Evolutionary conservation across 1,284 basidiomycete genomes (phyloP).

Genomic region (Puccinia coronata): DNA sequence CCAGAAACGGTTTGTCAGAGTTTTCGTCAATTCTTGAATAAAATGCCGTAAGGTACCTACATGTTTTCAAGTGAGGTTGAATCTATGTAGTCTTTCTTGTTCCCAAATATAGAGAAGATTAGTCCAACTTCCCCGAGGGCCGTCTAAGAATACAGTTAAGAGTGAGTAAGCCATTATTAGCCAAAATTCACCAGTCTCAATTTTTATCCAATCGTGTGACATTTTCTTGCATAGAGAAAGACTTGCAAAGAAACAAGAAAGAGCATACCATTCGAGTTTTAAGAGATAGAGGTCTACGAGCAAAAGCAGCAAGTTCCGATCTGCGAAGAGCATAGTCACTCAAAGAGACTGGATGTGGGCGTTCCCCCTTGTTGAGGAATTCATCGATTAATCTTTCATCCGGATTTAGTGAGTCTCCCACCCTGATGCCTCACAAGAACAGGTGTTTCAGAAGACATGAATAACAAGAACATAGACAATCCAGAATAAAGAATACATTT

Average conservation of each 20-base stretch:
- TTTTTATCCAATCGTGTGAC: neutral
- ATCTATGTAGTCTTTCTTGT: slow-evolving; percentile 9
- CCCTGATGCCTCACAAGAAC: neutral
- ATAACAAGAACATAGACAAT: no score
- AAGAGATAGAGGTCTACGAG: neutral
- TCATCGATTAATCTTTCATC: slow-evolving; percentile 5
- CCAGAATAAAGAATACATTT: neutral
- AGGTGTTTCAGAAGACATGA: no score
- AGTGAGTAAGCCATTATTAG: neutral
- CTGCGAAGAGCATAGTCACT: slow-evolving; percentile 23
- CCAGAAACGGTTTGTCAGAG: neutral
- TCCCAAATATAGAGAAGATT: slow-evolving; percentile 7
- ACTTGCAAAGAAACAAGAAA: neutral
- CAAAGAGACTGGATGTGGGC: slow-evolving; percentile 15
- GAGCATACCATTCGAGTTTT: slow-evolving; percentile 23
- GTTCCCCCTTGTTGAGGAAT: slow-evolving; percentile 13
- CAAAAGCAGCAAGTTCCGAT: slow-evolving; percentile 18
- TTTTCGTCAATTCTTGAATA: neutral
- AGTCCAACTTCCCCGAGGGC: slow-evolving; percentile 11
- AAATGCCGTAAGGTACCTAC: neutral
- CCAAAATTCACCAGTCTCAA: neutral
- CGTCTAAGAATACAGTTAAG: neutral
- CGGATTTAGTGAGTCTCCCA: slow-evolving; percentile 29
- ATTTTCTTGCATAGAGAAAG: neutral
- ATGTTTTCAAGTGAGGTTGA: neutral